Evolutionary conservation across 176 grass and related monocot species (phyloP), one percentile per base, ranked within the genome.

Genomic region (Lolium multiflorum): DNA sequence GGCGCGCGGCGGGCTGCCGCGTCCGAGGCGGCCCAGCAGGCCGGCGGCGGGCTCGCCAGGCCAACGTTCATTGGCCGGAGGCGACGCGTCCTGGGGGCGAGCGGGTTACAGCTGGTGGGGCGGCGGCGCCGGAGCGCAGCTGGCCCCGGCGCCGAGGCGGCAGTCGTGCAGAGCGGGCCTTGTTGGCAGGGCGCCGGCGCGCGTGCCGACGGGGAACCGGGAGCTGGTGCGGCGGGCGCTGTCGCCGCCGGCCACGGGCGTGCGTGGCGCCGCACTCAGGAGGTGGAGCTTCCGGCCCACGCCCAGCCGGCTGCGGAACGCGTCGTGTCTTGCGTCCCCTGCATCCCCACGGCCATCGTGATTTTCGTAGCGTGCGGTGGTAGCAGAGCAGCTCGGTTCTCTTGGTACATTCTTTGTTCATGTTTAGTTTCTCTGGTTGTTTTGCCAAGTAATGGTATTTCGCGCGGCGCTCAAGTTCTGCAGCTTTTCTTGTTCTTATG

Each of bases 181-280:
- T 5, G 61, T 55, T 8, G 14, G 60, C 18, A 38, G 86, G 56
- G 21, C 76, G 2, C n/a, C 38, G n/a, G 52, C 88, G 78, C 84
- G 74, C 8, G 74, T 74, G 66, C 84, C 80, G 31, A 71, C 55
- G 66, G 89, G 84, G 66, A 83, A 87, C 84, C 78, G 92, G 72
- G 95, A 97, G 88, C 73, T 97, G 83, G 82, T 97, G 59, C 72
- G 90, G 48, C 84, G 95, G 71, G 92, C 86, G 70, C 90, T 97
- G 22, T 87, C 83, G 17, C 92, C 92, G 63, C 90, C 90, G 4
- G 55, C 82, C 43, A 43, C 76, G 58, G 71, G 87, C 3, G 78
- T 61, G 54, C 55, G 71, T 11, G 76, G 81, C 6, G 68, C 88
- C 7, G 70, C 74, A 5, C 83, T 86, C 9, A 79, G 91, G 80